Evolutionary conservation across 176 grass and related monocot genomes (phyloP).

Genomic region (Lolium perenne): DNA sequence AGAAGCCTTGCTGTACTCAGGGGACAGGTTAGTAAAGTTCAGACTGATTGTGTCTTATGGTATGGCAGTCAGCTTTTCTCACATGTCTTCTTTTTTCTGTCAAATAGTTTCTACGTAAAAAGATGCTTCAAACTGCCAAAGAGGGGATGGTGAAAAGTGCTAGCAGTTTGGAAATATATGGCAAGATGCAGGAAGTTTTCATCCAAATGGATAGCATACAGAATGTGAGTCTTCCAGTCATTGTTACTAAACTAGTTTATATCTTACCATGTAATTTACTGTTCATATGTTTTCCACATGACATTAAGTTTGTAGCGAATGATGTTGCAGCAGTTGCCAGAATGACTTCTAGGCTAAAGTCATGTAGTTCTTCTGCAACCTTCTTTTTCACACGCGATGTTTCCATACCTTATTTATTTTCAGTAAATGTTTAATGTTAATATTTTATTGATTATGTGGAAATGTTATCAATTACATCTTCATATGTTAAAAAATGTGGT

Average conservation of each 20-base stretch:
- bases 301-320: neutral
- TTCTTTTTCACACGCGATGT: neutral
- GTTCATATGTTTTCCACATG: neutral
- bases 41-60: conserved; percentile 29
- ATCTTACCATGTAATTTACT: neutral
- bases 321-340: neutral
- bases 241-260: conserved; percentile 29
- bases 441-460: neutral
- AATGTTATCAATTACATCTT: neutral
- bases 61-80: neutral
- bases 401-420: neutral
- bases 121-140: conserved; percentile 82
- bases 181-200: conserved; percentile 91
- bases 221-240: conserved; percentile 42
- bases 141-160: conserved; percentile 59
- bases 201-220: conserved; percentile 60
- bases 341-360: neutral
- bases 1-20: conserved; percentile 87
- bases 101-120: conserved; percentile 71
- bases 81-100: conserved; percentile 7
- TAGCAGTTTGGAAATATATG: conserved; percentile 80
- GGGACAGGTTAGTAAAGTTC: conserved; percentile 69
- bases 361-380: neutral
- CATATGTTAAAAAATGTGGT: neutral
- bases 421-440: neutral